Percentiles rank a stretch among this genome's conserved stretches.
These are phyloP conservation scores for Cardamine resedifolia DNA, from an alignment of 345 rosid genomes.

Conservation along the genomic window DNA sequence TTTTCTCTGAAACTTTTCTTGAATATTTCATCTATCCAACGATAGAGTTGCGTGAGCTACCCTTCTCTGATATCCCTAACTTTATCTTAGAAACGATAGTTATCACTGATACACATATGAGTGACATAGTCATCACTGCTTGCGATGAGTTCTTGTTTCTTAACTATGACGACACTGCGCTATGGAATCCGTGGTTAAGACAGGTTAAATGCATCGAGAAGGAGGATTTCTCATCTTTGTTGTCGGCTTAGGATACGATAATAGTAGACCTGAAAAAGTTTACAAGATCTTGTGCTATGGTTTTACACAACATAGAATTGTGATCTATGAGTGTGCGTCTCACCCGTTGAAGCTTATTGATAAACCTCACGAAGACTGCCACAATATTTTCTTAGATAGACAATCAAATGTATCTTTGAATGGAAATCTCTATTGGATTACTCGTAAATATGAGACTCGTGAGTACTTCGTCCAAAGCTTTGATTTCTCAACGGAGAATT, in stretches of 20 bases:
- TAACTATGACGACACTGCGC: not conserved
- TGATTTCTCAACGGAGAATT: not conserved
- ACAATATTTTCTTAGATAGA: no score
- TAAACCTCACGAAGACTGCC: no score
- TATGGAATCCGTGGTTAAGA: conserved; percentile 1
- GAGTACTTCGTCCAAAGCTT: not conserved
- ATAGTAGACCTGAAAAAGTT: not conserved
- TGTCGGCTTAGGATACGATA: not conserved
- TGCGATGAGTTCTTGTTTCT: not conserved
- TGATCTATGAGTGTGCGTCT: no score
- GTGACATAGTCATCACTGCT: no score
- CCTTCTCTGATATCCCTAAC: not conserved
- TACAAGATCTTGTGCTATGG: no score
- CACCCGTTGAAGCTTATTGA: no score
- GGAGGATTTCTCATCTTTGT: not conserved
- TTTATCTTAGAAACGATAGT: no score
- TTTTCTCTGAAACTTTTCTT: no score
- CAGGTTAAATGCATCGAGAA: not conserved
- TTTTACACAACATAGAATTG: no score
- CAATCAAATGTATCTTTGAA: not conserved
- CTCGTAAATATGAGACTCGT: not conserved
- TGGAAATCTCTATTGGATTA: not conserved
- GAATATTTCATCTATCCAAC: not conserved
- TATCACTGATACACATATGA: no score
- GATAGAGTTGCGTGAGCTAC: not conserved